Conservation (phyloP, 805 yeast genomes). For the Yarrowia deformans region DNA sequence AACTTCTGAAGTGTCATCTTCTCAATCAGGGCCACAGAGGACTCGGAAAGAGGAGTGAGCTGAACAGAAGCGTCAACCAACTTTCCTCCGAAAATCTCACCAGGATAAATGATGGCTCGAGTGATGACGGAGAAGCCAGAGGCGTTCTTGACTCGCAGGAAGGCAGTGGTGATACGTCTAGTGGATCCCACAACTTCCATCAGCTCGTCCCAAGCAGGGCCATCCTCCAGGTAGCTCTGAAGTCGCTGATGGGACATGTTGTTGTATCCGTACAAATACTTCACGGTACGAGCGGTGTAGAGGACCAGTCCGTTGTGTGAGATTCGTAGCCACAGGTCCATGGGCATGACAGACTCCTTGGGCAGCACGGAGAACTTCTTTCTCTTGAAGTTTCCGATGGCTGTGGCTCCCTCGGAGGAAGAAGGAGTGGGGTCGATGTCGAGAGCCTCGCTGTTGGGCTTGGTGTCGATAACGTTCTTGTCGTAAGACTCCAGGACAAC, state of each 20-base stretch:
- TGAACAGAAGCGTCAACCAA: constrained; percentile 16
- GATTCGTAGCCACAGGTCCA: constrained; percentile 38
- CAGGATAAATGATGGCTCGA: constrained; percentile 31
- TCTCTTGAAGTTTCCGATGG: constrained; percentile 22
- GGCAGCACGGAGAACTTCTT: constrained; percentile 35
- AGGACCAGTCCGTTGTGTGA: constrained; percentile 31
- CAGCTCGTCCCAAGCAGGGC: constrained; percentile 11
- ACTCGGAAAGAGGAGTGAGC: constrained; percentile 35
- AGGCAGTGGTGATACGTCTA: constrained; percentile 30
- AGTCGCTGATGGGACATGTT: constrained; percentile 1
- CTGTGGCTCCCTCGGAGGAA: constrained; percentile 30
- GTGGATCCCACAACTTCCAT: constrained; percentile 12
- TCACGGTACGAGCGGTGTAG: constrained; percentile 15
- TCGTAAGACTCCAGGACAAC: constrained; percentile 11
- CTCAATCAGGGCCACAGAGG: neutral
- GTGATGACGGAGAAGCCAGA: constrained; percentile 10
- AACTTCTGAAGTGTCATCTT: constrained; percentile 13
- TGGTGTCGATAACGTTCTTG: constrained; percentile 27
- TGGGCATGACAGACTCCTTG: constrained; percentile 27
- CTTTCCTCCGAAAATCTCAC: constrained; percentile 27
- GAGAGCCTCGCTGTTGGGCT: constrained; percentile 31
- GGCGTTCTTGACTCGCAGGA: constrained; percentile 6
- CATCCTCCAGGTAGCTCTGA: constrained; percentile 5
- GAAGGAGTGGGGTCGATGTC: constrained; percentile 15
- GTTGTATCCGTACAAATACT: constrained; percentile 29